Evolutionary conservation across 1,139 yeast species (phyloP).

Genomic region (Blastobotrys ciferrii): DNA sequence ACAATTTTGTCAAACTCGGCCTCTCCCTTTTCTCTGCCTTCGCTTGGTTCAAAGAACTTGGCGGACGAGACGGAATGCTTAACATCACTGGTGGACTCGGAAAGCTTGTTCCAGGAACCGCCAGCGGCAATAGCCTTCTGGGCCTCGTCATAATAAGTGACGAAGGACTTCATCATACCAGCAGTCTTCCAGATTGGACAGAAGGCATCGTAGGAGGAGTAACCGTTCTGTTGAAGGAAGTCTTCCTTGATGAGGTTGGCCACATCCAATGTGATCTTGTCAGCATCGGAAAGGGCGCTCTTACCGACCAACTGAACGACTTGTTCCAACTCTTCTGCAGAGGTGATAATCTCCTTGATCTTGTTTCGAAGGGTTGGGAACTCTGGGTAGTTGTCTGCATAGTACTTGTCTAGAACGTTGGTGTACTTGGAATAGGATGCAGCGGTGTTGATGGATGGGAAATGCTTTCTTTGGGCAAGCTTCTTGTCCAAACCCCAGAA

Average conservation of each 20-base stretch:
- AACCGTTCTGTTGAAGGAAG: conserved; percentile 98
- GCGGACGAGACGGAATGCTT: conserved; percentile 92
- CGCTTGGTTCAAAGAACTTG: conserved; percentile 92
- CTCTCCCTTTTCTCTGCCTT: conserved; percentile 76
- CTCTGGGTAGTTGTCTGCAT: conserved; percentile 83
- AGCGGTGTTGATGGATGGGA: conserved; percentile 96
- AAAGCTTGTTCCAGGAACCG: conserved; percentile 87
- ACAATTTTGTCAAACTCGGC: conserved; percentile 75
- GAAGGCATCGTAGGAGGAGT: conserved; percentile 95
- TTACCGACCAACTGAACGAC: conserved; percentile 99
- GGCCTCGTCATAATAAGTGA: conserved; percentile 91
- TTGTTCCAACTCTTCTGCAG: conserved; percentile 97
- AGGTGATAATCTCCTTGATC: conserved; percentile 89
- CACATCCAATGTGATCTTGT: conserved; percentile 94
- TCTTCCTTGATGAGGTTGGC: conserved; percentile 91
- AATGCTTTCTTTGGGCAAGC: conserved; percentile 98
- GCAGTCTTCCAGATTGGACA: conserved; percentile 99
- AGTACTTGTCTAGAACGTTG: conserved; percentile 77
- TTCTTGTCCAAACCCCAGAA: conserved; percentile 99
- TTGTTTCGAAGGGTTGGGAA: conserved; percentile 87
- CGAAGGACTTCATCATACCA: conserved; percentile 95
- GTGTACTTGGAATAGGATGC: conserved; percentile 97
- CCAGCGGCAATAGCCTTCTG: conserved; percentile 95
- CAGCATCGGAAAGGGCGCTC: conserved; percentile 93
- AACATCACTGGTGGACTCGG: conserved; percentile 85